Base-by-base conservation (phyloP, 106 monocot genomes). In the Allium cepa region DNA sequence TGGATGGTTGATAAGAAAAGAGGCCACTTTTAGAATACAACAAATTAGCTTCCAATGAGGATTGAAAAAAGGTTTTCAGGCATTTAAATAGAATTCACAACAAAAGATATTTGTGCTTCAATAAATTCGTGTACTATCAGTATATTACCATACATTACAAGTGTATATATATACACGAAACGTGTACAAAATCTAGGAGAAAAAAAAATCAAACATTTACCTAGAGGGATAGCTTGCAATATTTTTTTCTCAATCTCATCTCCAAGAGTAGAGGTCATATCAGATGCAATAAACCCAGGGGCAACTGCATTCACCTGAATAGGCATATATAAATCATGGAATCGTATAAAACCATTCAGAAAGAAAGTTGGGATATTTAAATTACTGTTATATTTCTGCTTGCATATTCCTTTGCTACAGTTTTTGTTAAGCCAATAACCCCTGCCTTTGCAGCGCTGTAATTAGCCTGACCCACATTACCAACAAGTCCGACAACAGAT, bases 361-460 rank as follows among this genome's bases (percentile, higher is more conserved):
- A 36, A 36, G 36, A 36, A 36, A 36, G 36, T 5, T 36, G 36
- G 36, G 36, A 36, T 36, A 48, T 18, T 69, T 17, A 55, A 49
- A 80, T 86, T 15, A 88, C 92, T 75, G 74, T 88, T 59, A 93
- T 93, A 60, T 93, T 93, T 80, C 92, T 85, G 72, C 92, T 85
- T 45, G 81, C 88, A 83, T 85, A 88, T 65, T 93, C 92, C 62
- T 36, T 85, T 17, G 92, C 92, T 28, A 93, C 85, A 28, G 78
- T 70, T 67, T 93, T 93, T 17, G 88, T 88, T 10, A 93, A 66
- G 59, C 92, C 92, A 71, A 93, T 93, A 56, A 93, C 83, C 47
- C 92, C 92, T 11, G 92, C 92, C 70, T 93, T 93, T 57, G 88
- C 85, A 70, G 92, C 88, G 66, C 88, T 85, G 66, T 93, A 93